phyloP scores from a whole-genome alignment of 2,329 filamentous ascomycete species.

The Tolypocladium album region DNA sequence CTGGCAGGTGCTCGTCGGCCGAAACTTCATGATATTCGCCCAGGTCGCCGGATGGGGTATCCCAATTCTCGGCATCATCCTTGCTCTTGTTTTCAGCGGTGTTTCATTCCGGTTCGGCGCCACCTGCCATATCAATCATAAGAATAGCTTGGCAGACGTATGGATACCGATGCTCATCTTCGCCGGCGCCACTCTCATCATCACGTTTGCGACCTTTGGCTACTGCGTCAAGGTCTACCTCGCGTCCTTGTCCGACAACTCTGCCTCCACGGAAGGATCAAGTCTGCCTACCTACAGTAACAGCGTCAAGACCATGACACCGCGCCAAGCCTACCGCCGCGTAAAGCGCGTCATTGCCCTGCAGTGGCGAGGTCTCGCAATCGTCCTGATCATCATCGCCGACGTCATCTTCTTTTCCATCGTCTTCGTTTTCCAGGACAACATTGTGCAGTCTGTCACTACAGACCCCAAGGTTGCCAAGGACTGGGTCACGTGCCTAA shows the following conservation, averaged over 20 bases:
- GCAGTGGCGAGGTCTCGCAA: conserved; percentile 87
- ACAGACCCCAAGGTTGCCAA: conserved; percentile 41
- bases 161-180: conserved; percentile 85
- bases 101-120: conserved; percentile 89
- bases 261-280: conserved; percentile 59
- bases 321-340: conserved; percentile 78
- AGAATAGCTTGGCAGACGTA: conserved; percentile 70
- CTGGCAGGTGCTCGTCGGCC: conserved; percentile 87
- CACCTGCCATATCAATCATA: conserved; percentile 90
- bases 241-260: conserved; percentile 65
- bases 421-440: conserved; percentile 81
- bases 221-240: conserved; percentile 97
- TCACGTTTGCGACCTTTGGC: conserved; percentile 75
- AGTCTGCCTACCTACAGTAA: conserved; percentile 59
- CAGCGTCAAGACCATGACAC: conserved; percentile 67
- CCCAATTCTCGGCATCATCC: conserved; percentile 60
- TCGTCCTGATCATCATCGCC: conserved; percentile 79
- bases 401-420: conserved; percentile 93
- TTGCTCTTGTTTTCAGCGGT: conserved; percentile 75
- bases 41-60: conserved; percentile 77
- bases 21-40: conserved; percentile 79
- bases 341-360: conserved; percentile 78
- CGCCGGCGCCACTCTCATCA: conserved; percentile 61
- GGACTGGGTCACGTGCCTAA: conserved; percentile 66
- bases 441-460: conserved; percentile 49